These are phyloP conservation scores for Erythrophleum ivorense DNA, from an alignment of 331 rosid species.

Conservation along the genomic window DNA sequence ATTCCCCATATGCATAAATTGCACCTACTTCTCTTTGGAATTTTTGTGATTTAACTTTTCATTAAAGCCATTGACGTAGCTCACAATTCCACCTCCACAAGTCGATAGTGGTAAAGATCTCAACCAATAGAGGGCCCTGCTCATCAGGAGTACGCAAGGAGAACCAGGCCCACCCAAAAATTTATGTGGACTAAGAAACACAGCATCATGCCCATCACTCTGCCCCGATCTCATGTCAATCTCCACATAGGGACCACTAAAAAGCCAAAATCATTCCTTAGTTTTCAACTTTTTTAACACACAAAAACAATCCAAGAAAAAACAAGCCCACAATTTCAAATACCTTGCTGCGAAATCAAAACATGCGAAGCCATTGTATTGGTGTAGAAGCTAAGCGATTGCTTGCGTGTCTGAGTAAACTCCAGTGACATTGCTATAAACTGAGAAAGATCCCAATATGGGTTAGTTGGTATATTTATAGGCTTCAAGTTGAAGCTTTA, in stretches of 20 bases:
- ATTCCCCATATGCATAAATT: not conserved
- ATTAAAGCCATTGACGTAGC: constrained; percentile 71
- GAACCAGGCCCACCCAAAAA: constrained; percentile 87
- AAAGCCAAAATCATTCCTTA: not conserved
- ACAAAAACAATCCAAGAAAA: not conserved
- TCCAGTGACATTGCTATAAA: constrained; percentile 85
- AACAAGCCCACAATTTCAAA: not conserved
- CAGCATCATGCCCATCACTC: constrained; percentile 71
- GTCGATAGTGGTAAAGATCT: constrained; percentile 73
- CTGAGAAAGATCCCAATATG: constrained; percentile 78
- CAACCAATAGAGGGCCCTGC: constrained; percentile 58
- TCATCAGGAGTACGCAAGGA: constrained; percentile 76
- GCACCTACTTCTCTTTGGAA: not conserved
- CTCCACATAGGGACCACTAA: constrained; percentile 79
- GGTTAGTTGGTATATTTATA: constrained; percentile 56
- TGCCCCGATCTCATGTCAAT: constrained; percentile 67
- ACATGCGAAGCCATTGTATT: constrained; percentile 63
- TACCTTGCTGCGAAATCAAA: constrained; percentile 95
- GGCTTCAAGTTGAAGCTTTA: constrained; percentile 53
- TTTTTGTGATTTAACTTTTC: constrained; percentile 55
- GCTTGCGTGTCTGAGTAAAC: constrained; percentile 60
- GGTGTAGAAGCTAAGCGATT: constrained; percentile 71
- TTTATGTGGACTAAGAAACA: constrained; percentile 82
- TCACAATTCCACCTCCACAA: constrained; percentile 90
- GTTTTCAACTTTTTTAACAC: not conserved